These are phyloP conservation scores for Cairneyella variabilis DNA, from an alignment of 495 filamentous ascomycete species.

Conservation along the genomic window DNA sequence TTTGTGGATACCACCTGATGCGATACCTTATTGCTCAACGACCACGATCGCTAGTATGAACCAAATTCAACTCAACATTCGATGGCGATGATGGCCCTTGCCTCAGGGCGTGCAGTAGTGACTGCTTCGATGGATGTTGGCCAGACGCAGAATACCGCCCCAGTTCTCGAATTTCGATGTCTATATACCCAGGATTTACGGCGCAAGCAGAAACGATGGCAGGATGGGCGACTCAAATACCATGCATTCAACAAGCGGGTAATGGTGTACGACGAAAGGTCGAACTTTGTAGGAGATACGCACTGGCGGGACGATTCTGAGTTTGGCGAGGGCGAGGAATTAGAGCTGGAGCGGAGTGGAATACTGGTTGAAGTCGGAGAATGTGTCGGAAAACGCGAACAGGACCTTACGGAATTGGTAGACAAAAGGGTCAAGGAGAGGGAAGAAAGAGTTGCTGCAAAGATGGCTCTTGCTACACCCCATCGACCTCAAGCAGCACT, in stretches of 20 bases:
- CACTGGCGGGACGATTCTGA: conserved; percentile 69
- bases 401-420: conserved; percentile 70
- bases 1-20: no score
- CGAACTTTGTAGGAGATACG: conserved; percentile 79
- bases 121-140: conserved; percentile 14
- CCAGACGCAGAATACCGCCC: conserved; percentile 59
- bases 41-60: no score
- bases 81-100: not conserved
- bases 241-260: conserved; percentile 89
- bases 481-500: conserved; percentile 1
- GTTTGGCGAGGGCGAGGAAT: conserved; percentile 71
- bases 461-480: conserved; percentile 9
- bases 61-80: not conserved
- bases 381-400: conserved; percentile 62
- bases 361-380: conserved; percentile 78
- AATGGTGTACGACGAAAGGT: conserved; percentile 82
- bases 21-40: no score
- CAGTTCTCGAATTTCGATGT: conserved; percentile 75
- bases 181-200: conserved; percentile 82
- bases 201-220: conserved; percentile 87
- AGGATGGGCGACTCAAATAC: conserved; percentile 82
- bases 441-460: conserved; percentile 38
- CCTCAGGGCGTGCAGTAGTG: no score
- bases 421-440: conserved; percentile 57
- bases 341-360: conserved; percentile 70